phyloP scores from a whole-genome alignment of 768 basidiomycete species.

The Tricholoma saponaceum region DNA sequence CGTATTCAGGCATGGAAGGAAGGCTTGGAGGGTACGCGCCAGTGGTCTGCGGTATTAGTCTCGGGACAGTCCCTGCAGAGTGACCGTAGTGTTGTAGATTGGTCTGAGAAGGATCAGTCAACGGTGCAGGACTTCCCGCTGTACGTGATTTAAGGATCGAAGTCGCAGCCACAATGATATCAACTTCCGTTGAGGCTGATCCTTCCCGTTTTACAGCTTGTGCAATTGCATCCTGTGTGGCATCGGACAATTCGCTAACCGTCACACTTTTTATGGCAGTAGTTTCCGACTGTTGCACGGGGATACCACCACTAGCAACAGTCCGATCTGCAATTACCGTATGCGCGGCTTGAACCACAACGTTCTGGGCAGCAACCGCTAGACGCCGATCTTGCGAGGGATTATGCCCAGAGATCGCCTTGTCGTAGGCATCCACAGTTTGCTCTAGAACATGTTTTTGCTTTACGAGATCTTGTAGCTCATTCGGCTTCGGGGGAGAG shows the following conservation, averaged over 20 bases:
- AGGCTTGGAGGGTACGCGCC: constrained; percentile 27
- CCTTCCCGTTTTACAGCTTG: constrained; percentile 78
- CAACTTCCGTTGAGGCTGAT: constrained; percentile 70
- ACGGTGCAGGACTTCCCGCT: constrained; percentile 20
- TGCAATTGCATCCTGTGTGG: constrained; percentile 67
- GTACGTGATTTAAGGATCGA: constrained; percentile 43
- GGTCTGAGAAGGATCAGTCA: constrained; percentile 17
- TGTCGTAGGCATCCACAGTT: constrained; percentile 73
- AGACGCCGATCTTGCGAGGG: constrained; percentile 52
- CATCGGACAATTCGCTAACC: constrained; percentile 47
- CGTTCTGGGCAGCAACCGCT: constrained; percentile 75
- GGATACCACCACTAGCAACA: constrained; percentile 33
- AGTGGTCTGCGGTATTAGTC: constrained; percentile 16
- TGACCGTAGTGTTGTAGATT: constrained; percentile 15
- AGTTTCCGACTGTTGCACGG: constrained; percentile 32
- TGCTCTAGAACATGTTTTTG: constrained; percentile 74
- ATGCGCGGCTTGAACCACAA: constrained; percentile 80
- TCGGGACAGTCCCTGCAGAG: constrained; percentile 17
- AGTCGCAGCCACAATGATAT: constrained; percentile 72
- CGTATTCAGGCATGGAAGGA: constrained; percentile 39
- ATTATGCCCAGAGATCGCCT: constrained; percentile 55
- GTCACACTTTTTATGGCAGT: constrained; percentile 47
- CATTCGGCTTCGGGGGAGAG: constrained; percentile 37
- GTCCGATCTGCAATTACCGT: constrained; percentile 50
- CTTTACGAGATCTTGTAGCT: constrained; percentile 68